Base-by-base conservation (phyloP, 2,329 filamentous ascomycete genomes). In the Colletotrichum liaoningense region DNA sequence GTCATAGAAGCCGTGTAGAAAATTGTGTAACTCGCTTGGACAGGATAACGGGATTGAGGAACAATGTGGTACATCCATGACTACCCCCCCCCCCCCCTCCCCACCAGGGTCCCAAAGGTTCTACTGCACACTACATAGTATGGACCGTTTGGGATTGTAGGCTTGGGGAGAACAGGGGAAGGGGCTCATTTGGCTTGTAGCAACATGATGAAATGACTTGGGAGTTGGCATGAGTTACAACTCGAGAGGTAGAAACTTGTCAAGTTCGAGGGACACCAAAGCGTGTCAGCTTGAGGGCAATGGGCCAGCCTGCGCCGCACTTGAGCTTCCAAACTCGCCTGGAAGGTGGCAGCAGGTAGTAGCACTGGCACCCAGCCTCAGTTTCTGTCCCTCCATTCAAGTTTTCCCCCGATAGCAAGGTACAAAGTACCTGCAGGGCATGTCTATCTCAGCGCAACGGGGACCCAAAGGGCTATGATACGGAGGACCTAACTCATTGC, bases 21-120 rank as follows among this genome's bases (percentile, higher is more conserved):
- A 35, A 55, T 55, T 67, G 62, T 59, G 63, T 56, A 54, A 52
- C 63, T 66, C 67, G 62, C 54, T 70, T 66, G 38, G 22, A 63
- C 30, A 24, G 30, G 24, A 30, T 42, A 54, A 30, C 33, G 16
- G 42, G 35, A 62, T 62, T 12, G 8, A 42, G 58, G 24, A 46
- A 42, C 42, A 46, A 19, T 46, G 19, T n/a, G 42, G 42, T 16
- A 46, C 42, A 19, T 46, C 42, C 42, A 46, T 46, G 19, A 46
- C 7, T 2, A 46, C 42, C 16, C 42, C 28, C n/a, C n/a, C n/a
- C n/a, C n/a, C 42, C 16, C 42, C 30, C 30, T 9, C 30, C 30
- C 30, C 8, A 3, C 1, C 19, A 46, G 35, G 35, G 14, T 6
- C 12, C 12, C 14, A 16, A 46, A 8, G 42, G 42, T n/a, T 46